phyloP scores from a whole-genome alignment of 75 land plant genomes.

The Sequoia sempervirens region DNA sequence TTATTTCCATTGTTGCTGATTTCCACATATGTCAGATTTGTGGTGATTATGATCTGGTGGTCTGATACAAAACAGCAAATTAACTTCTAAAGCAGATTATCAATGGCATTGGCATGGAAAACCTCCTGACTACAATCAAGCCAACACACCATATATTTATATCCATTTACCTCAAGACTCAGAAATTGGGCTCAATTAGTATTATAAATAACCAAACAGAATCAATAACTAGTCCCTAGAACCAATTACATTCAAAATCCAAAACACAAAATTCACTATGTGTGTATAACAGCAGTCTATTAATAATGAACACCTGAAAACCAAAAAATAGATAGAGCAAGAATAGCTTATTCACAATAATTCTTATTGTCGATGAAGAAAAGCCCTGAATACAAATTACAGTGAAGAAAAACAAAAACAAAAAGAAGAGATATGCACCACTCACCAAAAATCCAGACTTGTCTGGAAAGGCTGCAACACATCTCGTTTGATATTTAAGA shows the following conservation, averaged over 20 bases:
- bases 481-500: constrained; percentile 86
- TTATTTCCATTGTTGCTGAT: too few relatives aligned
- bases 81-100: too few relatives aligned
- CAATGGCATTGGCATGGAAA: too few relatives aligned
- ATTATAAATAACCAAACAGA: not conserved
- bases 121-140: not conserved
- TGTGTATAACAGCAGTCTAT: not conserved
- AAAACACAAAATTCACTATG: not conserved
- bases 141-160: not conserved
- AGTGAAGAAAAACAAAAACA: not conserved
- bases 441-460: constrained; percentile 93
- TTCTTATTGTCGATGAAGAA: not conserved
- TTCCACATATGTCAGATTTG: too few relatives aligned
- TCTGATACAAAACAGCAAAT: too few relatives aligned
- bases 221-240: not conserved
- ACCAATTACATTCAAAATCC: not conserved
- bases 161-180: not conserved
- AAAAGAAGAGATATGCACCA: not conserved
- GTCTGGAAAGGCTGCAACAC: constrained; percentile 96
- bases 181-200: not conserved
- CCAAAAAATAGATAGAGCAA: not conserved
- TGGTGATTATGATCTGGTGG: too few relatives aligned
- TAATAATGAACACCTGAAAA: not conserved
- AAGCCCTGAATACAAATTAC: not conserved
- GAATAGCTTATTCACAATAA: not conserved